A percentile compares a stretch with the other conserved stretches of the same genome.
Evolutionary conservation across 2,329 filamentous ascomycete species (phyloP).

Genomic region (Aspergillus glaucus): DNA sequence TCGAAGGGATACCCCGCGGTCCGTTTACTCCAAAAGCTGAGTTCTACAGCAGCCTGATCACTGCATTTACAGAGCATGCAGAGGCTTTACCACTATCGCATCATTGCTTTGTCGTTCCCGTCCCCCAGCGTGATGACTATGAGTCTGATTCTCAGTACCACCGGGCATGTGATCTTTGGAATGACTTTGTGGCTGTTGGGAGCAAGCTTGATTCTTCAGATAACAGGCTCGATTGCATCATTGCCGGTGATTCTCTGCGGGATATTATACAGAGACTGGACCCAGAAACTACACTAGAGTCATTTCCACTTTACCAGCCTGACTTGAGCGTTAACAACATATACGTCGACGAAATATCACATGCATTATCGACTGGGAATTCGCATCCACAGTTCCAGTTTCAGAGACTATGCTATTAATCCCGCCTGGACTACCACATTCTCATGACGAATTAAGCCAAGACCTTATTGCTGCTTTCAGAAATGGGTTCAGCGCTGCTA

Average conservation of each 20-base stretch:
- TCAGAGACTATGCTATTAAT: slow-evolving; percentile 11
- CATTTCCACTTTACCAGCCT: slow-evolving; percentile 19
- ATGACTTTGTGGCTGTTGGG: slow-evolving; percentile 19
- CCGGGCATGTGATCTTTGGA: slow-evolving; percentile 14
- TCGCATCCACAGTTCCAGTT: slow-evolving; percentile 15
- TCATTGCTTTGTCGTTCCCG: slow-evolving; percentile 13
- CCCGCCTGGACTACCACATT: slow-evolving; percentile 17
- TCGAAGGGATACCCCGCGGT: slow-evolving; percentile 11
- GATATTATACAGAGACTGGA: slow-evolving; percentile 7
- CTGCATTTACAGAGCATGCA: slow-evolving; percentile 4
- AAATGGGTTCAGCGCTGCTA: too few relatives aligned
- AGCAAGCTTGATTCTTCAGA: slow-evolving; percentile 15
- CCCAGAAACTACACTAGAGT: too few relatives aligned
- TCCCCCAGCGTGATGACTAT: slow-evolving; percentile 8
- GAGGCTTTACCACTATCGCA: slow-evolving; percentile 5
- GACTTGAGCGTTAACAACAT: slow-evolving; percentile 39
- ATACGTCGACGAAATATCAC: slow-evolving; percentile 30
- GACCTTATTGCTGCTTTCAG: too few relatives aligned
- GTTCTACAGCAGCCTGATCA: slow-evolving; percentile 16
- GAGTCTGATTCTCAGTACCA: slow-evolving; percentile 7
- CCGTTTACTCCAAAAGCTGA: slow-evolving; percentile 15
- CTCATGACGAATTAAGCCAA: slow-evolving; percentile 4
- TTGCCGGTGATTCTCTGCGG: slow-evolving; percentile 13
- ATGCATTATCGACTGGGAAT: slow-evolving; percentile 26
- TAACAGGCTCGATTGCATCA: slow-evolving; percentile 21